phyloP scores from a whole-genome alignment of 345 rosid genomes.

The Sisymbrium altissimum region DNA sequence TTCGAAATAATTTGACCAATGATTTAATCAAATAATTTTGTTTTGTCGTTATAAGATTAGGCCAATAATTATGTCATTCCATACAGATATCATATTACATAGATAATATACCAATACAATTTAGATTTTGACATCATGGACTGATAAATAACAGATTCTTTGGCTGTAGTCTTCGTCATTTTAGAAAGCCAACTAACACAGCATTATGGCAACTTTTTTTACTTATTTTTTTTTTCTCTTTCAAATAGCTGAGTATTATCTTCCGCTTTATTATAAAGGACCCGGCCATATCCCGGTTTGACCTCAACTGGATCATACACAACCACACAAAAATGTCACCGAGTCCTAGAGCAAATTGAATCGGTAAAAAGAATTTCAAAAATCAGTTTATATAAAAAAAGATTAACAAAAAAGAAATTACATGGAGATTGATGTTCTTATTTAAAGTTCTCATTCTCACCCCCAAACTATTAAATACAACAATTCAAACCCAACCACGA shows the following conservation, averaged over 20 bases:
- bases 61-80: neutral
- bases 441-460: conserved; percentile 23
- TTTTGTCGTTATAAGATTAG: conserved; percentile 2
- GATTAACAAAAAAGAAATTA: neutral
- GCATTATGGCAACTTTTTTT: neutral
- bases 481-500: conserved; percentile 35
- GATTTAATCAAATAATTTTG: neutral
- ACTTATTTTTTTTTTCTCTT: too few species aligned
- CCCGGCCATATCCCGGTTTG: neutral
- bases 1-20: neutral
- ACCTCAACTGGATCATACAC: neutral
- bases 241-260: neutral
- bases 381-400: neutral
- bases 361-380: neutral
- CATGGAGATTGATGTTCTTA: conserved; percentile 20
- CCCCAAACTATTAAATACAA: conserved; percentile 37
- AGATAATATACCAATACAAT: neutral
- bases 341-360: neutral
- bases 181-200: conserved; percentile 22
- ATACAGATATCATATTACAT: neutral
- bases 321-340: neutral
- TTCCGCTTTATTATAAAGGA: neutral
- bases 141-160: neutral
- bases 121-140: neutral
- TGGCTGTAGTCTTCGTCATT: conserved; percentile 14